These are phyloP conservation scores for Skeletonema grethae DNA, from an alignment of 108 stramenopile species.

Conservation along the genomic window DNA sequence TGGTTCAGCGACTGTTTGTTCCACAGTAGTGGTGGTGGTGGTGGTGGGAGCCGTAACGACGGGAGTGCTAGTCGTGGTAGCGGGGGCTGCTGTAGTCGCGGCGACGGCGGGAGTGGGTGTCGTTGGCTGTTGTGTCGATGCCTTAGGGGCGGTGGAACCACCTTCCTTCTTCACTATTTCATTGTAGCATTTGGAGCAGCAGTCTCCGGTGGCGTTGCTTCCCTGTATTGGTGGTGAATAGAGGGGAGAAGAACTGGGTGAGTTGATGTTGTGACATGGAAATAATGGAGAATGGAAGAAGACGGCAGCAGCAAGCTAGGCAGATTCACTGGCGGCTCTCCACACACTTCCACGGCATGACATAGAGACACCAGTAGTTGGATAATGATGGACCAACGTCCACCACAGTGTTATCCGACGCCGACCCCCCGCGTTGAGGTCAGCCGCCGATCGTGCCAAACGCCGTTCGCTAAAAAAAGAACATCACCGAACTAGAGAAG, in stretches of 20 bases:
- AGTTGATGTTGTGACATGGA: constrained; percentile 11
- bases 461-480: constrained; percentile 4
- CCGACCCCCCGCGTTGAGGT: background rate
- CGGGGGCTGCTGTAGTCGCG: constrained; percentile 23
- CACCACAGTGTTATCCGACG: background rate
- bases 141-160: constrained; percentile 11
- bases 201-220: constrained; percentile 82
- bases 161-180: constrained; percentile 66
- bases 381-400: background rate
- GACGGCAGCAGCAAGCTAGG: background rate
- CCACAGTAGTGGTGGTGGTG: background rate
- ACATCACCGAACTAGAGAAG: background rate
- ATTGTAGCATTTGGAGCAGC: constrained; percentile 88
- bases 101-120: constrained; percentile 11
- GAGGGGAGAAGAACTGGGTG: constrained; percentile 12
- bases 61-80: constrained; percentile 15
- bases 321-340: background rate
- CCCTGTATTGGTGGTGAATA: constrained; percentile 50
- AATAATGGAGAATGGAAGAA: constrained; percentile 14
- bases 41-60: constrained; percentile 16
- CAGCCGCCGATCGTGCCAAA: background rate
- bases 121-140: constrained; percentile 18
- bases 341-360: background rate
- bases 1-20: constrained; percentile 21
- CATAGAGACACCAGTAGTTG: too few species aligned